Conservation (phyloP, 2,329 filamentous ascomycete genomes). For the Lecanicillium sp. region DNA sequence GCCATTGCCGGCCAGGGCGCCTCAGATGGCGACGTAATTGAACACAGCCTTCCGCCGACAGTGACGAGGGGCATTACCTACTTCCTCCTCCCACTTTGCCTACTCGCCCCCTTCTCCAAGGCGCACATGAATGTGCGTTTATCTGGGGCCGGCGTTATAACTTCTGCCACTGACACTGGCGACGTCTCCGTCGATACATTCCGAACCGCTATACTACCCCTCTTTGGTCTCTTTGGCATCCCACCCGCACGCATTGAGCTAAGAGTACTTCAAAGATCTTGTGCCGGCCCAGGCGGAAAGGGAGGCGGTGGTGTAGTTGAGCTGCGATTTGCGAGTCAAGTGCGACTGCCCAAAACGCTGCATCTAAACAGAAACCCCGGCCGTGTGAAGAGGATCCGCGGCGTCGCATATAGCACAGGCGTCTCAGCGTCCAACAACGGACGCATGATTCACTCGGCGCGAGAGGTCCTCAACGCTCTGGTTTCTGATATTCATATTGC, state of each 20-base stretch:
- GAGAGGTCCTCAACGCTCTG: slow-evolving; percentile 79
- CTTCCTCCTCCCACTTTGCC: slow-evolving; percentile 81
- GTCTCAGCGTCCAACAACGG: slow-evolving; percentile 90
- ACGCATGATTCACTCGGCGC: slow-evolving; percentile 85
- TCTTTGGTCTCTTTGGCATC: slow-evolving; percentile 88
- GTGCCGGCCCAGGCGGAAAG: slow-evolving; percentile 62
- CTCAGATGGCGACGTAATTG: slow-evolving; percentile 62
- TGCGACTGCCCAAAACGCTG: slow-evolving; percentile 86
- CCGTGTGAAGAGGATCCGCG: slow-evolving; percentile 77
- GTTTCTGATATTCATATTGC: slow-evolving; percentile 88
- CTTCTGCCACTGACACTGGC: slow-evolving; percentile 70
- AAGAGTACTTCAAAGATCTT: slow-evolving; percentile 70
- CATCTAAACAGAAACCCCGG: slow-evolving; percentile 78
- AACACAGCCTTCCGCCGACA: slow-evolving; percentile 68
- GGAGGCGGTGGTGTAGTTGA: slow-evolving; percentile 92
- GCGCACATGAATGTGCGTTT: slow-evolving; percentile 84
- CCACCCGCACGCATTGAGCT: slow-evolving; percentile 72
- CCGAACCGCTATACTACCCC: slow-evolving; percentile 81
- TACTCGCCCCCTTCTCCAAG: slow-evolving; percentile 90
- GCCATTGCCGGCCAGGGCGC: slow-evolving; percentile 69
- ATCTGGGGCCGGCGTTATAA: slow-evolving; percentile 86
- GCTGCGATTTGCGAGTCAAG: slow-evolving; percentile 85
- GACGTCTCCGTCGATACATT: slow-evolving; percentile 92
- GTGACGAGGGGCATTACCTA: slow-evolving; percentile 81
- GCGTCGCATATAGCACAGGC: slow-evolving; percentile 88